Base-by-base conservation (phyloP, 2,329 filamentous ascomycete species). In the Exophiala oligosperma region DNA sequence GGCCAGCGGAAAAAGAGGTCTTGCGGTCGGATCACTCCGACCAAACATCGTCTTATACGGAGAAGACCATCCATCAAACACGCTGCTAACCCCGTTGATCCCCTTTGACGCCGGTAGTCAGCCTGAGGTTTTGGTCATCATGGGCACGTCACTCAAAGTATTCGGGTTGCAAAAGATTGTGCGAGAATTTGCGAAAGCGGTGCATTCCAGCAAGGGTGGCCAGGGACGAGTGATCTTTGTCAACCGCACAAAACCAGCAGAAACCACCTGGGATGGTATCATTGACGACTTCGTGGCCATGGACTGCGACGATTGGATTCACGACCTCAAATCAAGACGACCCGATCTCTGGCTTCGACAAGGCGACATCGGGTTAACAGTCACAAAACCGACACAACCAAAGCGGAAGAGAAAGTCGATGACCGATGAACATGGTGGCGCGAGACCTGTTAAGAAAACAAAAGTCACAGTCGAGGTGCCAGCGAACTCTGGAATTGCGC, bases 21-120 rank as follows among this genome's bases (percentile, higher is more conserved):
- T 89, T 4, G 85, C 85, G 2, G 81, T 90, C 2, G 87, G 87
- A 35, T 85, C 86, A 60, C 76, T 91, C 17, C 78, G 87, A 40
- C 88, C 88, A 0, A 87, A 91, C 66, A 88, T 91, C 66, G 87
- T 91, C 1, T 76, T 91, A 0, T 91, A 90, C 67, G 87, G 87
- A 23, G 87, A 91, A 68, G 86, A 90, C 52, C 86, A 91, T 65
- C 88, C 88, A 0, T 82, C 82, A 32, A 84, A 85, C 1, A 84
- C 89, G 58, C 76, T 88, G 4, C 87, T 91, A 62, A 86, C 84
- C 23, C 83, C 84, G 1, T 82, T 91, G 11, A 81, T 89, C 12
- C 85, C 86, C 12, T 85, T 89, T 59, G 88, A 91, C 66, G 74
- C 90, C 1, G 78, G 78, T 2, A 76, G 87, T 2, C 80, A 80